phyloP scores from a whole-genome alignment of 805 yeast genomes.

The Grigorovia humatica region DNA sequence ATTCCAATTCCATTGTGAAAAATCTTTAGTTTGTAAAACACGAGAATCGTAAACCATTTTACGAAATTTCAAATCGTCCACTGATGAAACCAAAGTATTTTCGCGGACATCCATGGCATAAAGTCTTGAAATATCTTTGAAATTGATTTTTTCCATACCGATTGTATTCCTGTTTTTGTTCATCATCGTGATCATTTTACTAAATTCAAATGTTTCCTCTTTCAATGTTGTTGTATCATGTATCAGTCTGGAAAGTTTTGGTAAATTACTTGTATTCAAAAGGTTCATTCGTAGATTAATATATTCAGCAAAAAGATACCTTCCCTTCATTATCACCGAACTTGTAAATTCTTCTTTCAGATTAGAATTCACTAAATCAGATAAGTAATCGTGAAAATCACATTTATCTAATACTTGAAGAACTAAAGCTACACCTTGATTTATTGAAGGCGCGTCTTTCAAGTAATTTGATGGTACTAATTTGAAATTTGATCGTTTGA shows the following conservation, averaged over 20 bases:
- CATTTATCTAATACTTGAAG: constrained; percentile 45
- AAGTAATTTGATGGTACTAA: constrained; percentile 28
- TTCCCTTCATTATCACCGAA: constrained; percentile 46
- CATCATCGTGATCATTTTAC: constrained; percentile 32
- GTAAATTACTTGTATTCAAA: constrained; percentile 25
- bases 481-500: constrained; percentile 8
- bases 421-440: constrained; percentile 60
- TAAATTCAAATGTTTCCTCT: constrained; percentile 35
- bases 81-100: constrained; percentile 19
- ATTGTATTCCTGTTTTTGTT: constrained; percentile 31
- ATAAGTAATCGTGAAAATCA: constrained; percentile 41
- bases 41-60: constrained; percentile 55
- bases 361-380: constrained; percentile 12
- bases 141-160: constrained; percentile 25
- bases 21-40: constrained; percentile 70
- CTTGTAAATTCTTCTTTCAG: constrained; percentile 18
- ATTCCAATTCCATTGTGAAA: constrained; percentile 81
- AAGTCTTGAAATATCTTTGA: constrained; percentile 13
- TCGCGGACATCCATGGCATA: constrained; percentile 18
- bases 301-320: constrained; percentile 54
- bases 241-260: background rate
- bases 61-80: constrained; percentile 62
- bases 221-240: constrained; percentile 1
- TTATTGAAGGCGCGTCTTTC: constrained; percentile 35
- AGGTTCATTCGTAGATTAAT: constrained; percentile 42